Evolutionary conservation across 208 protist genomes (phyloP).

Genomic region (Wallacemonas sp.): DNA sequence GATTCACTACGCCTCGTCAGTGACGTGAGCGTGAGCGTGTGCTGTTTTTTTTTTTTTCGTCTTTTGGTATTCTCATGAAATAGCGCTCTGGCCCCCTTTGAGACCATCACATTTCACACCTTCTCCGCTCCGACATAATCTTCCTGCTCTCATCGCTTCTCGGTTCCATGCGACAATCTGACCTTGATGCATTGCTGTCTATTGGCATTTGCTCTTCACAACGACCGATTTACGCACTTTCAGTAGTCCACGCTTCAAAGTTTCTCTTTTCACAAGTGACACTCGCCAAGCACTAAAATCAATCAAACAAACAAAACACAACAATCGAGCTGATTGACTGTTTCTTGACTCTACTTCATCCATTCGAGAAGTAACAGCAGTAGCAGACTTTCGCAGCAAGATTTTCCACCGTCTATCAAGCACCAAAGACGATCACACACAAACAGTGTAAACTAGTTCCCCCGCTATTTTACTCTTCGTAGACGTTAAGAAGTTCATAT

Average conservation of each 20-base stretch:
- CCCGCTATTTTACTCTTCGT: conserved; percentile 14
- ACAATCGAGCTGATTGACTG: conserved; percentile 11
- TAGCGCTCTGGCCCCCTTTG: too few species aligned
- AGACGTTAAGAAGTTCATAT: not conserved
- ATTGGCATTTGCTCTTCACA: too few species aligned
- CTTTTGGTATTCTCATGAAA: too few species aligned
- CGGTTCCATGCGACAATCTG: too few species aligned
- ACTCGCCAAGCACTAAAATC: not conserved
- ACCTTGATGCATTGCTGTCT: too few species aligned
- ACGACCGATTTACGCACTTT: too few species aligned
- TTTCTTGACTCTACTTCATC: conserved; percentile 18
- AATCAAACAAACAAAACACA: not conserved
- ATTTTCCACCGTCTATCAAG: conserved; percentile 4
- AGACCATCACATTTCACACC: too few species aligned
- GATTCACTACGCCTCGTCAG: too few species aligned
- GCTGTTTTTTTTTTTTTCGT: too few species aligned
- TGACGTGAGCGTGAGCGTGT: too few species aligned
- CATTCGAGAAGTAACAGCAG: conserved; percentile 15
- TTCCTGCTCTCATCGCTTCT: too few species aligned
- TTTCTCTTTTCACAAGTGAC: not conserved
- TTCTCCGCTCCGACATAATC: too few species aligned
- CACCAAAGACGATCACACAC: not conserved
- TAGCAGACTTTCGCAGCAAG: conserved; percentile 3
- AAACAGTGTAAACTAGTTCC: conserved; percentile 13
- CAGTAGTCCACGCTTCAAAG: conserved; percentile 3